Percentiles rank a stretch among this genome's conserved stretches.
phyloP scores from a whole-genome alignment of 805 yeast genomes.

The Saccharomycopsis sp. region DNA sequence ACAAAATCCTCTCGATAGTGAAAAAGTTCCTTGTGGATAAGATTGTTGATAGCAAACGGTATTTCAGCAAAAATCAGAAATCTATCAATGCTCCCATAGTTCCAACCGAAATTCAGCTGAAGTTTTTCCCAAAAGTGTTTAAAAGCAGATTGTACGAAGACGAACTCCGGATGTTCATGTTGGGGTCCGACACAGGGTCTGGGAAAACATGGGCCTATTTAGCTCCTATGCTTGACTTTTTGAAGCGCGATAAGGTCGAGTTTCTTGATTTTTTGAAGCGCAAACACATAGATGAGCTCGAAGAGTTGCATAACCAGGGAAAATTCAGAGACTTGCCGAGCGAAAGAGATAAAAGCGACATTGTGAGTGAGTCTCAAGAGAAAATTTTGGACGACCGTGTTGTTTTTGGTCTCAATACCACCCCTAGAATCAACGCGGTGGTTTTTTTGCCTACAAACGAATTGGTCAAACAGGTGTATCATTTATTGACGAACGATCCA shows the following conservation, averaged over 20 bases:
- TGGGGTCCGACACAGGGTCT: constrained; percentile 96
- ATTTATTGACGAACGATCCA: constrained; percentile 29
- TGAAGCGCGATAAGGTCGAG: constrained; percentile 50
- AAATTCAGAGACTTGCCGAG: neutral
- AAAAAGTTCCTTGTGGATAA: neutral
- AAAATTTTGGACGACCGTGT: neutral
- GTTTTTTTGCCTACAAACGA: constrained; percentile 80
- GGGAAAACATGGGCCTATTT: constrained; percentile 94
- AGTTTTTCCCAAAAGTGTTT: neutral
- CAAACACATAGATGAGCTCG: constrained; percentile 25
- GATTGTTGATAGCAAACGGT: neutral
- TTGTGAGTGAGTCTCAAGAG: neutral
- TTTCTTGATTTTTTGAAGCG: constrained; percentile 32
- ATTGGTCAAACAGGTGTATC: constrained; percentile 71
- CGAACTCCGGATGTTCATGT: constrained; percentile 53
- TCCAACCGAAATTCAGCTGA: neutral
- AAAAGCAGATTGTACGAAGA: constrained; percentile 14
- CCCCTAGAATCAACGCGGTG: constrained; percentile 54
- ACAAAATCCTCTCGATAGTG: neutral
- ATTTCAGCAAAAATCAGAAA: neutral
- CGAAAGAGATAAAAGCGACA: neutral
- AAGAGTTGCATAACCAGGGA: neutral
- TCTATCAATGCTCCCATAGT: neutral
- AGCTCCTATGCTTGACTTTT: constrained; percentile 62
- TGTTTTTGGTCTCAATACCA: neutral